phyloP scores from a whole-genome alignment of 78 protist genomes.

The Dictyostelium discoideum region DNA sequence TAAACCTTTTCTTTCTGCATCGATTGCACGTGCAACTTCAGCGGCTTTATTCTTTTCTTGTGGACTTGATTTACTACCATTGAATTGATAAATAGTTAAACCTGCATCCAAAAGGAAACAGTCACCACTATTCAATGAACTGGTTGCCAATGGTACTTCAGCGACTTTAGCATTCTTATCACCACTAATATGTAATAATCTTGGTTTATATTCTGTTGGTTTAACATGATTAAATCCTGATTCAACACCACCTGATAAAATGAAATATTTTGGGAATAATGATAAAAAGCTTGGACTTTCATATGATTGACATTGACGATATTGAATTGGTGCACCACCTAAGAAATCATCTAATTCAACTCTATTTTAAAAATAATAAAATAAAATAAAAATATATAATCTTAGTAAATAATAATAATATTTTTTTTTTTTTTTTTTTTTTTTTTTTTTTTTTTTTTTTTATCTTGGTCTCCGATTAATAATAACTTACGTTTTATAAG shows the following conservation, averaged over 20 bases:
- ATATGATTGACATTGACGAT: slow-evolving; percentile 44
- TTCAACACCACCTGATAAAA: slow-evolving; percentile 74
- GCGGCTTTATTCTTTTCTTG: slow-evolving; percentile 54
- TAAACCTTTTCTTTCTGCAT: slow-evolving; percentile 54
- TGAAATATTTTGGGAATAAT: slow-evolving; percentile 53
- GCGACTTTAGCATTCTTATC: slow-evolving; percentile 33
- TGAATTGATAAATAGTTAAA: slow-evolving; percentile 17
- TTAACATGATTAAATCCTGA: slow-evolving; percentile 68
- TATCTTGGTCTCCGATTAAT: too few species aligned
- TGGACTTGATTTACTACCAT: slow-evolving; percentile 36
- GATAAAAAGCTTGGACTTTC: slow-evolving; percentile 53
- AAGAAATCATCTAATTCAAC: slow-evolving; percentile 91
- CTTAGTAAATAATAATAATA: not conserved
- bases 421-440: too few species aligned
- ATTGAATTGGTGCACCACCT: slow-evolving; percentile 75
- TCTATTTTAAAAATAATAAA: not conserved
- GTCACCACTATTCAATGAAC: slow-evolving; percentile 63
- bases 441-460: too few species aligned
- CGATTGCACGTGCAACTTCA: slow-evolving; percentile 36
- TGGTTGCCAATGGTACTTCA: not conserved
- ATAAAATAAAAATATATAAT: too few species aligned
- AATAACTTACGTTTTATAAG: slow-evolving; percentile 80
- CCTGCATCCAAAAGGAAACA: slow-evolving; percentile 78
- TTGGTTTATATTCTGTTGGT: slow-evolving; percentile 54
- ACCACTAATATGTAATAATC: slow-evolving; percentile 74